A percentile compares a stretch with the other conserved stretches of the same genome.
phyloP scores from a whole-genome alignment of 352 stramenopile species.

The Peronosclerospora sorghi region DNA sequence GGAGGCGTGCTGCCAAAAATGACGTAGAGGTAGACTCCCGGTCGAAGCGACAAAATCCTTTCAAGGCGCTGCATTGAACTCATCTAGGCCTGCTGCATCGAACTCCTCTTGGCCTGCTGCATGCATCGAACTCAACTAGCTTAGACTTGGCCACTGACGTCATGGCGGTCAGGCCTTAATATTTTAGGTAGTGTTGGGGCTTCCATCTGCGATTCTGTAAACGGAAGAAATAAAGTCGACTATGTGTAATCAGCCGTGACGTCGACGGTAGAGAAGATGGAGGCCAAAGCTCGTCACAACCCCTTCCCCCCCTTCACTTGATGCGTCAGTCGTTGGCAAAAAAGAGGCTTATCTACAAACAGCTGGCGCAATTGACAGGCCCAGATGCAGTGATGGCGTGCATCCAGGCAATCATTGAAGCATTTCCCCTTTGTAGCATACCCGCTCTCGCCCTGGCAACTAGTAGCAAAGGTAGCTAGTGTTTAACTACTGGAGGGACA shows the following conservation, averaged over 20 bases:
- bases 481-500: slow-evolving; percentile 4
- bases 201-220: no score
- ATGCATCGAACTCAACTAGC: no score
- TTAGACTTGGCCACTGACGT: no score
- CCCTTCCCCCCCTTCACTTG: neutral
- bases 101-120: no score
- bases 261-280: slow-evolving; percentile 7
- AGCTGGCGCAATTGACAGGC: slow-evolving; percentile 16
- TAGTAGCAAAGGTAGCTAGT: slow-evolving; percentile 2
- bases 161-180: no score
- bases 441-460: slow-evolving; percentile 7
- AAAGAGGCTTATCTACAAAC: neutral
- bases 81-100: no score
- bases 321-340: slow-evolving; percentile 21
- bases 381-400: slow-evolving; percentile 6
- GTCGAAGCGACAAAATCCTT: no score
- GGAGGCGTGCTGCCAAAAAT: no score
- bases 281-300: slow-evolving; percentile 19
- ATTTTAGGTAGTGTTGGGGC: no score
- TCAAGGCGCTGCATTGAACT: no score
- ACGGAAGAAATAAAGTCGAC: no score
- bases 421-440: slow-evolving; percentile 23
- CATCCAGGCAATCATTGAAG: slow-evolving; percentile 5
- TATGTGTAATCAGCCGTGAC: slow-evolving; percentile 6
- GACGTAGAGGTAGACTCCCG: no score